A percentile compares a stretch with the other conserved stretches of the same genome.
Conservation (phyloP, 441 rosid genomes). For the Populus hybrid region DNA sequence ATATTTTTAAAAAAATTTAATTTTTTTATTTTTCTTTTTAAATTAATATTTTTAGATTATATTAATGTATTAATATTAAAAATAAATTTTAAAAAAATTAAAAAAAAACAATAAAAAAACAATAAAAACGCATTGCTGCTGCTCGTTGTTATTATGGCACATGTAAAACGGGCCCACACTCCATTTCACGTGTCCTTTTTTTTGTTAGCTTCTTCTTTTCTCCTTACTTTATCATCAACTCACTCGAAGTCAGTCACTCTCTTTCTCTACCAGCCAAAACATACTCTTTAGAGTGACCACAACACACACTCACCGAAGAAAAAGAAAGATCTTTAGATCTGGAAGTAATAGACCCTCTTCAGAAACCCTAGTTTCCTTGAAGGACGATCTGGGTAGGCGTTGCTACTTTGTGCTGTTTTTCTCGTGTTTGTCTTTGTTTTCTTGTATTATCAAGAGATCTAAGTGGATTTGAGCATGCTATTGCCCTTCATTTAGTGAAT, state of each 20-base stretch:
- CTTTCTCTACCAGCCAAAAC: neutral
- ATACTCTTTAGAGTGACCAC: neutral
- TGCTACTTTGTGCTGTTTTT: conserved; percentile 11
- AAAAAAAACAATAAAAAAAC: no score
- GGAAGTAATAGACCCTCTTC: conserved; percentile 21
- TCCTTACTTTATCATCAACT: neutral
- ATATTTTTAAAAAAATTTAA: no score
- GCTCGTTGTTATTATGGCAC: neutral
- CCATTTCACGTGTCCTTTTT: neutral
- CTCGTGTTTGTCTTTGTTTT: conserved; percentile 13
- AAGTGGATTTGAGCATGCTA: conserved; percentile 13
- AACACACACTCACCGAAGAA: neutral
- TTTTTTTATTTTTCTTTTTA: no score
- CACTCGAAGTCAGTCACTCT: neutral
- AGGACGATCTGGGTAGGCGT: conserved; percentile 35
- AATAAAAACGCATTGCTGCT: neutral
- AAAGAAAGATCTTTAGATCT: conserved; percentile 42
- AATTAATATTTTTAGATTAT: no score
- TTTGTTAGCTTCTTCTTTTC: no score
- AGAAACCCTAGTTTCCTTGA: conserved; percentile 11
- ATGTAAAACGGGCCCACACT: neutral
- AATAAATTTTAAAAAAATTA: no score
- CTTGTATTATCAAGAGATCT: conserved; percentile 27
- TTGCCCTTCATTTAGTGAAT: conserved; percentile 19
- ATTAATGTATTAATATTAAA: no score